Percentiles rank a stretch among this genome's conserved stretches.
These are phyloP conservation scores for Beauveria scarabaeidicola DNA, from an alignment of 2,329 filamentous ascomycete genomes.

Conservation along the genomic window DNA sequence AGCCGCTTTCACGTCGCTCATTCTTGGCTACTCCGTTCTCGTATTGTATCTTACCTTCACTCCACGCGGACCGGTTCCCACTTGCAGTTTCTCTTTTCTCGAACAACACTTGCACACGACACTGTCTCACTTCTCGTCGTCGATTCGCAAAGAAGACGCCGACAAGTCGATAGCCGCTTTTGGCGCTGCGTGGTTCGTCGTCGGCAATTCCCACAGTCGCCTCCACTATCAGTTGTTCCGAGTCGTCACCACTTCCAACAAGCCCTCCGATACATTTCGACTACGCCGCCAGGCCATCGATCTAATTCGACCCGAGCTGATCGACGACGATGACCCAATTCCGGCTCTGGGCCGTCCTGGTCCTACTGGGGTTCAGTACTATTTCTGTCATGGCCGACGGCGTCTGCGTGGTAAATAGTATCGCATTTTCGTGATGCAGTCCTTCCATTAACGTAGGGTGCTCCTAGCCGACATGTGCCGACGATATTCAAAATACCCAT, in stretches of 20 bases:
- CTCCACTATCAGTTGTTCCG: background rate
- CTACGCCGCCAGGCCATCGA: background rate
- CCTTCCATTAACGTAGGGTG: background rate
- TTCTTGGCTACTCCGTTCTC: background rate
- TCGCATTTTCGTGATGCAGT: background rate
- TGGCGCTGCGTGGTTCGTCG: background rate
- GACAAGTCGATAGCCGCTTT: background rate
- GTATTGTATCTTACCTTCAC: background rate
- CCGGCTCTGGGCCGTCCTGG: background rate
- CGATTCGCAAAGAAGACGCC: background rate
- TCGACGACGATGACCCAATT: background rate
- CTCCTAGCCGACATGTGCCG: constrained; percentile 17
- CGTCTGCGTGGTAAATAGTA: background rate
- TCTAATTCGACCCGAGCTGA: background rate
- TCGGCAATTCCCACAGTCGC: background rate
- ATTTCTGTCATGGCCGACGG: background rate
- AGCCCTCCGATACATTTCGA: background rate
- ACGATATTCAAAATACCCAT: constrained; percentile 6
- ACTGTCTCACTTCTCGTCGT: background rate
- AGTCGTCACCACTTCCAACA: background rate
- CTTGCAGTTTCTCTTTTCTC: background rate
- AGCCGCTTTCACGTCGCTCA: constrained; percentile 4
- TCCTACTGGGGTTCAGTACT: background rate
- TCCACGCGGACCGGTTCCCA: background rate
- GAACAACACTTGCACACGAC: background rate